Conservation (phyloP, 2,329 filamentous ascomycete genomes). For the Trichoderma sp. region DNA sequence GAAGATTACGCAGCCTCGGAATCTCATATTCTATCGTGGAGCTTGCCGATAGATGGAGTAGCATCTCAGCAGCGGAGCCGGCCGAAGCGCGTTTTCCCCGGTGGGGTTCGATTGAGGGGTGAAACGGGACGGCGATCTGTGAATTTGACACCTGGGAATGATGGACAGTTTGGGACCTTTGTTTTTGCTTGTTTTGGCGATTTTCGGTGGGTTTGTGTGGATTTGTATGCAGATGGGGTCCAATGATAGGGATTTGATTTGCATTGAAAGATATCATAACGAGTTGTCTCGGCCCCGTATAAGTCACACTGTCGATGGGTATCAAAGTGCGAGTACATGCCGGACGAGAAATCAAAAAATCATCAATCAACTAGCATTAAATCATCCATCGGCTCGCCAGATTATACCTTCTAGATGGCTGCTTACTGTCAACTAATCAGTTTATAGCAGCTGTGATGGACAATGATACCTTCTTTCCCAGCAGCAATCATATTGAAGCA, state of each 20-base stretch:
- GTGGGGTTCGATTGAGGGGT: conserved; percentile 23
- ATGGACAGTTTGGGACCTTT: not conserved
- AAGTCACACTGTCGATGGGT: not conserved
- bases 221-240: not conserved
- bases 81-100: conserved; percentile 32
- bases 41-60: conserved; percentile 29
- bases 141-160: not conserved
- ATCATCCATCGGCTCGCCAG: not conserved
- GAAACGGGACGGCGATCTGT: not conserved
- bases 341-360: not conserved
- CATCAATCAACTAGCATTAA: not conserved
- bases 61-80: conserved; percentile 31
- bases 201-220: not conserved
- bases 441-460: not conserved
- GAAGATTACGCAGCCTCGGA: not conserved
- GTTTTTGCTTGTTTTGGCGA: not conserved
- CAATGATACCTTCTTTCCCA: not conserved
- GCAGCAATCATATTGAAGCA: not conserved
- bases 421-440: not conserved
- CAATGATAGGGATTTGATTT: not conserved
- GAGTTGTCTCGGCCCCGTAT: not conserved
- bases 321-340: not conserved
- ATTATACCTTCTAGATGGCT: not conserved
- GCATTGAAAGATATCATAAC: not conserved
- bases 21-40: conserved; percentile 24